These are phyloP conservation scores for Acer saccharum DNA, from an alignment of 345 rosid species.

Conservation along the genomic window DNA sequence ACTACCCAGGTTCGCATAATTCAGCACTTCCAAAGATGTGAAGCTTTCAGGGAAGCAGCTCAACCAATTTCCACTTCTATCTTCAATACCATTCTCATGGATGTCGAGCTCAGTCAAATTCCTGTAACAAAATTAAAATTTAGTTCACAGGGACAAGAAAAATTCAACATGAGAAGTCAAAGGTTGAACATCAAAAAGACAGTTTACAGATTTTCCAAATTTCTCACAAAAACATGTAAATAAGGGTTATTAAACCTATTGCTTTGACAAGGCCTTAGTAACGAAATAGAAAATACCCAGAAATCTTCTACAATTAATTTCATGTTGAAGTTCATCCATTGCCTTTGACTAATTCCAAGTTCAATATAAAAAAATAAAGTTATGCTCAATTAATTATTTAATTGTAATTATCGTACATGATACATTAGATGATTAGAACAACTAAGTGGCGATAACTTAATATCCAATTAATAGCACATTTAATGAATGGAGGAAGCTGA, in stretches of 20 bases:
- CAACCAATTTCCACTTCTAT: constrained; percentile 62
- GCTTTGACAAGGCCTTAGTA: too few species aligned
- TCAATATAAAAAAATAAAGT: neutral
- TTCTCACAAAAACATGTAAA: neutral
- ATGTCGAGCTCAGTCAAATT: constrained; percentile 67
- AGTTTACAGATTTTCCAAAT: neutral
- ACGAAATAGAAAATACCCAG: neutral
- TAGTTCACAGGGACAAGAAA: neutral
- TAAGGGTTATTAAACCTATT: neutral
- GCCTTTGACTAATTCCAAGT: neutral
- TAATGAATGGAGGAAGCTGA: neutral
- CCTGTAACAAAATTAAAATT: constrained; percentile 39
- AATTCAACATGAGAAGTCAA: neutral
- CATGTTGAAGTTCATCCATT: neutral
- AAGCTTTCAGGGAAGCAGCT: constrained; percentile 64
- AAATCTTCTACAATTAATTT: neutral
- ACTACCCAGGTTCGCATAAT: constrained; percentile 50
- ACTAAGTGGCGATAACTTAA: neutral
- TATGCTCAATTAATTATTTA: neutral
- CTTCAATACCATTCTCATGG: constrained; percentile 65
- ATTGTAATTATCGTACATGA: neutral
- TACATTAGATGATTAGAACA: neutral
- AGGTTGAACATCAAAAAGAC: neutral
- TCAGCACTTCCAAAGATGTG: constrained; percentile 57
- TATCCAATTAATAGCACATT: neutral